Evolutionary conservation across 1,284 basidiomycete species (phyloP).

Genomic region (Calocybe gambosa): DNA sequence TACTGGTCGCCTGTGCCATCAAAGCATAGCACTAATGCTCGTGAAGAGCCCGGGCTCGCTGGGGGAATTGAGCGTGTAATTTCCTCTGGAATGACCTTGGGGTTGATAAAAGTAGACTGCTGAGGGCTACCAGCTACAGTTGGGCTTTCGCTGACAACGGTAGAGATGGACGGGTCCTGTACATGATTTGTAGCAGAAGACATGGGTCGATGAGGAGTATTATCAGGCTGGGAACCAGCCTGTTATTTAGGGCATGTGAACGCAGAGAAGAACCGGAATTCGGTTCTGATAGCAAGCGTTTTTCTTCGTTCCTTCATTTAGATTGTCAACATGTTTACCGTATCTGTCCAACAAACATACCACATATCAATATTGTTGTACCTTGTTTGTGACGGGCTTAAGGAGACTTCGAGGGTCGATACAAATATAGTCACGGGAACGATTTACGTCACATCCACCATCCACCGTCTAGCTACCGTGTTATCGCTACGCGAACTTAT

Average conservation of each 20-base stretch:
- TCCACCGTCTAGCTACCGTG: too few species aligned
- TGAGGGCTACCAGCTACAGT: conserved; percentile 4
- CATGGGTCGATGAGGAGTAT: background rate
- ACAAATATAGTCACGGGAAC: too few species aligned
- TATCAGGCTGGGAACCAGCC: background rate
- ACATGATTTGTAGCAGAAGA: background rate
- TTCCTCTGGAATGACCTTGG: background rate
- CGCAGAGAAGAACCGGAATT: background rate
- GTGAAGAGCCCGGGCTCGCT: conserved; percentile 10
- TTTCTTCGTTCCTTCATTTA: background rate
- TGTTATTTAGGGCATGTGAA: background rate
- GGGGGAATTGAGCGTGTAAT: background rate
- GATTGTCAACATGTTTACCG: too few species aligned
- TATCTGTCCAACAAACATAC: too few species aligned
- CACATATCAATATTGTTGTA: too few species aligned
- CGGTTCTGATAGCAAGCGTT: background rate
- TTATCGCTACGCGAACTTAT: too few species aligned
- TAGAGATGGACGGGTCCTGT: background rate
- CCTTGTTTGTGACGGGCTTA: too few species aligned
- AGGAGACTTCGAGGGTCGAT: too few species aligned
- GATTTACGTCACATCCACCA: too few species aligned
- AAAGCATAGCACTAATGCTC: conserved; percentile 45
- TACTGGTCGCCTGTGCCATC: conserved; percentile 42
- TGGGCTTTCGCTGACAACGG: background rate
- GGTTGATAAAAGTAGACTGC: background rate